These are phyloP conservation scores for Fusarium subtropicale DNA, from an alignment of 2,329 filamentous ascomycete species.

Conservation along the genomic window DNA sequence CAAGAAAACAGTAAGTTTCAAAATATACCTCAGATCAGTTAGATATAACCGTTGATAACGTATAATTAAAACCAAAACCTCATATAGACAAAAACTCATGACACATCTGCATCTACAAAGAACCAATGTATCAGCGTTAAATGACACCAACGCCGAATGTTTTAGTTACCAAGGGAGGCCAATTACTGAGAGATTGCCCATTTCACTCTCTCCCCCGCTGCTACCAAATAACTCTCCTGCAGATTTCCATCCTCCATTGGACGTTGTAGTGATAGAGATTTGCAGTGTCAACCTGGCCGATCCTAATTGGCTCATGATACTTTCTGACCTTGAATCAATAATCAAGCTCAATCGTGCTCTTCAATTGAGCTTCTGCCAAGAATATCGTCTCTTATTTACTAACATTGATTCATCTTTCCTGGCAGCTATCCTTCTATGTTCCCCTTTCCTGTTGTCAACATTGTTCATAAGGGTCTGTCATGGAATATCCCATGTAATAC, in stretches of 20 bases:
- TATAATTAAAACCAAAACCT: not conserved
- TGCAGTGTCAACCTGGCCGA: slow-evolving; percentile 27
- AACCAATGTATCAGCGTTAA: not conserved
- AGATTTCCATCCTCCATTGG: slow-evolving; percentile 2
- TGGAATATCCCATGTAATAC: slow-evolving; percentile 34
- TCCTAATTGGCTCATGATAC: slow-evolving; percentile 26
- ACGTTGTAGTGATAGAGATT: slow-evolving; percentile 7
- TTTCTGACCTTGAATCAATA: slow-evolving; percentile 33
- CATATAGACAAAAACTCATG: not conserved
- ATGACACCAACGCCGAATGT: slow-evolving; percentile 34
- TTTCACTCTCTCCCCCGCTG: not conserved
- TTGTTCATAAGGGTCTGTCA: slow-evolving; percentile 11
- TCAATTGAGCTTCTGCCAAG: not conserved
- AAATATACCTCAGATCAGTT: not conserved
- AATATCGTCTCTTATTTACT: not conserved
- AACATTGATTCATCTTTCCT: not conserved
- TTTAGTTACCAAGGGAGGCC: slow-evolving; percentile 49
- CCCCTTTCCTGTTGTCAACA: slow-evolving; percentile 24
- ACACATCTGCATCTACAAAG: not conserved
- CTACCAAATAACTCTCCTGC: not conserved
- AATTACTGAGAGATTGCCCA: slow-evolving; percentile 16
- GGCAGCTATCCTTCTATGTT: not conserved
- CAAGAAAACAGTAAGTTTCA: slow-evolving; percentile 15
- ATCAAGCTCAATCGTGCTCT: slow-evolving; percentile 1
- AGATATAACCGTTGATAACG: not conserved